Evolutionary conservation across 805 yeast species (phyloP).

Genomic region (Wickerhamomyces chaumierensis): DNA sequence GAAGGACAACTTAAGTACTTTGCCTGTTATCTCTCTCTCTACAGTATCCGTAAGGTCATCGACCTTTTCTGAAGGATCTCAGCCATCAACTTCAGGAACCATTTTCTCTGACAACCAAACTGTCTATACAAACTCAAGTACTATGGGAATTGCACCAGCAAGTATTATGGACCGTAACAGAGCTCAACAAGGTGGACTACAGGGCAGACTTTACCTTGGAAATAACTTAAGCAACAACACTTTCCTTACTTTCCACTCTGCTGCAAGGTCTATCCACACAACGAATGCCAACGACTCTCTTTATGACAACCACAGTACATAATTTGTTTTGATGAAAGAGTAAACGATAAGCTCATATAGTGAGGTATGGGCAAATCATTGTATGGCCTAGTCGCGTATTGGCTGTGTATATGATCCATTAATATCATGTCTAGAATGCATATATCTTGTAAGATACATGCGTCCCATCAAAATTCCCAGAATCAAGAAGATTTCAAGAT

Average conservation of each 20-base stretch:
- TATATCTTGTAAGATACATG: too few species aligned
- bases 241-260: slow-evolving; percentile 6
- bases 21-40: slow-evolving; percentile 23
- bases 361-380: too few species aligned
- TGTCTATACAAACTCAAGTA: slow-evolving; percentile 49
- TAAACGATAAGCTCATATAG: too few species aligned
- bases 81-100: slow-evolving; percentile 25
- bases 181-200: slow-evolving; percentile 10
- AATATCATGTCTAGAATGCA: too few species aligned
- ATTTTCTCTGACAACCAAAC: slow-evolving; percentile 24
- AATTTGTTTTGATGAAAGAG: too few species aligned
- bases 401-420: too few species aligned
- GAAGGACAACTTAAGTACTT: slow-evolving; percentile 20
- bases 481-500: too few species aligned
- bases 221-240: slow-evolving; percentile 12
- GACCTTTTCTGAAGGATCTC: slow-evolving; percentile 25
- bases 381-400: too few species aligned
- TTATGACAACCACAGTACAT: neutral
- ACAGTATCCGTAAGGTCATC: slow-evolving; percentile 26
- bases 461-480: too few species aligned
- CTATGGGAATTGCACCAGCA: slow-evolving; percentile 66
- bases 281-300: neutral
- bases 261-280: slow-evolving; percentile 2
- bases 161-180: slow-evolving; percentile 41
- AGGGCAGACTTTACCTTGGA: slow-evolving; percentile 10